Percentiles rank a stretch among this genome's conserved stretches.
phyloP scores from a whole-genome alignment of 345 rosid species.

The Rhodomyrtus tomentosa region DNA sequence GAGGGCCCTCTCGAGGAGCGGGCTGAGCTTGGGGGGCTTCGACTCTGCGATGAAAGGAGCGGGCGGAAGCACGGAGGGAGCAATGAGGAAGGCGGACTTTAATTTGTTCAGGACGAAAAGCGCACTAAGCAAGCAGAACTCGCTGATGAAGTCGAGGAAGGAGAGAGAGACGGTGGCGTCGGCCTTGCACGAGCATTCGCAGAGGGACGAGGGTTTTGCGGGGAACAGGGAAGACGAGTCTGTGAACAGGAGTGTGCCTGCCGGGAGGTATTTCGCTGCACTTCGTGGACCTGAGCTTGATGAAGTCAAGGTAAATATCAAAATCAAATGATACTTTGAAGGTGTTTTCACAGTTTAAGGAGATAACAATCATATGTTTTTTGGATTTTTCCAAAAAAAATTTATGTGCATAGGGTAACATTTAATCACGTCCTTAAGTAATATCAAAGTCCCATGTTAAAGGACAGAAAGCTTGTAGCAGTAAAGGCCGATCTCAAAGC shows the following conservation, averaged over 20 bases:
- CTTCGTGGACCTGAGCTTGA: slow-evolving; percentile 93
- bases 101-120: slow-evolving; percentile 74
- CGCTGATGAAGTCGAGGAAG: slow-evolving; percentile 50
- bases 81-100: slow-evolving; percentile 56
- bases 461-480: background rate
- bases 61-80: slow-evolving; percentile 8
- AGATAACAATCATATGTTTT: background rate
- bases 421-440: background rate
- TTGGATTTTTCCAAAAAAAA: background rate
- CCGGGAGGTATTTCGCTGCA: slow-evolving; percentile 95
- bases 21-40: slow-evolving; percentile 75
- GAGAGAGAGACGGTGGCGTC: slow-evolving; percentile 7
- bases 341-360: background rate
- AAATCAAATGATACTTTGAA: background rate
- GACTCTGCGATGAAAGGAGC: slow-evolving; percentile 19
- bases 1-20: slow-evolving; percentile 58
- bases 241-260: slow-evolving; percentile 49
- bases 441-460: background rate
- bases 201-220: background rate
- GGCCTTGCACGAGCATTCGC: background rate
- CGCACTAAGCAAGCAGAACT: slow-evolving; percentile 70
- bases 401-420: background rate
- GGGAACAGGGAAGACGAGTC: slow-evolving; percentile 31
- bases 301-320: slow-evolving; percentile 66
- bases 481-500: background rate